Conservation (phyloP, 257 asterid species). For the Echites panduratus region DNA sequence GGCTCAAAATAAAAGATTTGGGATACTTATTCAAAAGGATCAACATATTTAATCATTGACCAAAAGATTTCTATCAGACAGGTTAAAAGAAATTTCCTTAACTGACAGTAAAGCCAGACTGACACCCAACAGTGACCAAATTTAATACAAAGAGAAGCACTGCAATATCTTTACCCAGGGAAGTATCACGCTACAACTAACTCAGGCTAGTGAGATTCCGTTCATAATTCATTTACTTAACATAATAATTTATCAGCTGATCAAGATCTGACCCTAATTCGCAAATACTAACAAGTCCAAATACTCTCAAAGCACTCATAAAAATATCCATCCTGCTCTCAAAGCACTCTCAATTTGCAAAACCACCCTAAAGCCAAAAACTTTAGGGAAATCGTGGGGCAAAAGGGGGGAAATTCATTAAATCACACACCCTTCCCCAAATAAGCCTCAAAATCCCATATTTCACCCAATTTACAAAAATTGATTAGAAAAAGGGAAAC, state of each 20-base stretch:
- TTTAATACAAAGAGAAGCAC: not conserved
- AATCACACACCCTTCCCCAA: not conserved
- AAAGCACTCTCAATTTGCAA: not conserved
- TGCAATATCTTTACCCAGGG: not conserved
- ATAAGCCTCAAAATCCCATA: not conserved
- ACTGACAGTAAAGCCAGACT: not conserved
- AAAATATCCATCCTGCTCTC: not conserved
- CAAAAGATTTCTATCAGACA: not conserved
- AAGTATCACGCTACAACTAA: not conserved
- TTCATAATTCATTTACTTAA: not conserved
- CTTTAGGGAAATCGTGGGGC: not conserved
- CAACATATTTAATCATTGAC: not conserved
- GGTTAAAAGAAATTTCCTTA: not conserved
- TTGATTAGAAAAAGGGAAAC: not conserved
- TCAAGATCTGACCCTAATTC: not conserved
- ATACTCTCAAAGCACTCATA: not conserved
- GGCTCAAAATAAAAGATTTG: not conserved
- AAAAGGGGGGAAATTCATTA: not conserved
- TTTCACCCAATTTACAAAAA: not conserved
- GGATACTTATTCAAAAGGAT: not conserved
- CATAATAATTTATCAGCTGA: not conserved
- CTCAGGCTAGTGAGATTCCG: not conserved
- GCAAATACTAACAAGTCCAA: not conserved
- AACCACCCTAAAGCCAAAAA: not conserved
- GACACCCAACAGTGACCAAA: not conserved